Percentiles rank a stretch among this genome's conserved stretches.
Evolutionary conservation across 2,329 filamentous ascomycete species (phyloP).

Genomic region (Byssochlamys sp.): DNA sequence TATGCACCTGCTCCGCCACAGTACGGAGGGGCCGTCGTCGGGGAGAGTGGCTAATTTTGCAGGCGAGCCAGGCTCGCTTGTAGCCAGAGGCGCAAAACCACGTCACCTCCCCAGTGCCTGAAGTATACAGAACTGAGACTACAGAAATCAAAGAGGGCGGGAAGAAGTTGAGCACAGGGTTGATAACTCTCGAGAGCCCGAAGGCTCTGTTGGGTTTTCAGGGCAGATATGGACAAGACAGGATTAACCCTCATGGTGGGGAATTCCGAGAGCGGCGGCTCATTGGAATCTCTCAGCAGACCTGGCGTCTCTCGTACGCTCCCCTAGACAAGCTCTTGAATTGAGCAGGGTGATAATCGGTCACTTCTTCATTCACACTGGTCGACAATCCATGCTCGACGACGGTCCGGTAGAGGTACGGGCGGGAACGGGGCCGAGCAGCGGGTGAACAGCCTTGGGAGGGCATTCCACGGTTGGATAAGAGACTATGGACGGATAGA

Average conservation of each 20-base stretch:
- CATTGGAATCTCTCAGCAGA: not conserved
- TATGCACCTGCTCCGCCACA: conserved; percentile 33
- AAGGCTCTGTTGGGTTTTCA: not conserved
- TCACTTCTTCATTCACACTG: conserved; percentile 4
- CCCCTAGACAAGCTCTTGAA: conserved; percentile 3
- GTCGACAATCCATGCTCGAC: conserved; percentile 5
- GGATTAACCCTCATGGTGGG: not conserved
- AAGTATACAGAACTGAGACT: not conserved
- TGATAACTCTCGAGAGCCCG: not conserved
- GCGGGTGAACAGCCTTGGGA: not conserved
- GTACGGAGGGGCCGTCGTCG: conserved; percentile 13
- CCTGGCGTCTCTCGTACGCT: conserved; percentile 3
- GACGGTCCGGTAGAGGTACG: conserved; percentile 3
- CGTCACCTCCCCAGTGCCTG: conserved; percentile 1
- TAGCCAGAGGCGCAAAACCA: conserved; percentile 5
- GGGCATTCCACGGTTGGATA: conserved; percentile 5
- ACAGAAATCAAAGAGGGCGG: not conserved
- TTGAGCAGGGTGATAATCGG: conserved; percentile 1
- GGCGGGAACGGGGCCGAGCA: conserved; percentile 6
- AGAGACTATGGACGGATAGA: conserved; percentile 1
- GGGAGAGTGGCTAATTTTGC: conserved; percentile 14
- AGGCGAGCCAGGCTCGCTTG: conserved; percentile 5
- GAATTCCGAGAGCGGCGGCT: not conserved
- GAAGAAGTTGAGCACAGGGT: not conserved
- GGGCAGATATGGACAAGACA: not conserved